These are phyloP conservation scores for Galeopsis tetrahit DNA, from an alignment of 257 asterid genomes.

Conservation along the genomic window DNA sequence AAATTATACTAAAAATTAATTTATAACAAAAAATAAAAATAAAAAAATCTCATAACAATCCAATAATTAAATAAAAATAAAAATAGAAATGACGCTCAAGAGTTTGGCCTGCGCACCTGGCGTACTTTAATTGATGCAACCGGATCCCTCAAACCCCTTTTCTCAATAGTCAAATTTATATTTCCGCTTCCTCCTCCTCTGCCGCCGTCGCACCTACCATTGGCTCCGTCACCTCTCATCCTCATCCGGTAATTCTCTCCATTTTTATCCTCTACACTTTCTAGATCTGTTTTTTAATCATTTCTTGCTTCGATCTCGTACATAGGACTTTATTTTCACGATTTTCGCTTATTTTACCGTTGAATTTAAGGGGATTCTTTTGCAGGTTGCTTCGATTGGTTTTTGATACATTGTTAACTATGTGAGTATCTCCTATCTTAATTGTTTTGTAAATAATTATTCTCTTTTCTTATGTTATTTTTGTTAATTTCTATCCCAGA, in stretches of 20 bases:
- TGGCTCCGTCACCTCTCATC: conserved; percentile 17
- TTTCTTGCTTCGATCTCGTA: conserved; percentile 22
- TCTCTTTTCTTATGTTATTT: not conserved
- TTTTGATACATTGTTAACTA: conserved; percentile 29
- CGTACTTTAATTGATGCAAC: conserved; percentile 25
- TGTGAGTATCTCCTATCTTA: conserved; percentile 38
- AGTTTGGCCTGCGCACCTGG: conserved; percentile 29
- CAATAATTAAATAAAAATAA: not conserved
- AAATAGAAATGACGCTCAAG: not conserved
- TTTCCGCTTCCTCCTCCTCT: not conserved
- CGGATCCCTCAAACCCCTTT: conserved; percentile 5
- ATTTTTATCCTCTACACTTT: conserved; percentile 10
- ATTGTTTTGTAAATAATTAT: not conserved
- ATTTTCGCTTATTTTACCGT: conserved; percentile 3
- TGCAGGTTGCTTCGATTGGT: conserved; percentile 40
- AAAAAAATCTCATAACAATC: too few relatives aligned
- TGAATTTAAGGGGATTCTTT: conserved; percentile 30
- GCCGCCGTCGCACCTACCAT: conserved; percentile 6
- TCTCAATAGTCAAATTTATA: conserved; percentile 29
- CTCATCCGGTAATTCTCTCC: conserved; percentile 38
- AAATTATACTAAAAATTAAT: not conserved
- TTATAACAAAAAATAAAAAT: not conserved
- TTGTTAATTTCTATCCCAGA: not conserved
- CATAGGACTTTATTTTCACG: conserved; percentile 1
- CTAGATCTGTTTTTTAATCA: conserved; percentile 26